phyloP scores from a whole-genome alignment of 768 basidiomycete genomes.

The Suillus spraguei region DNA sequence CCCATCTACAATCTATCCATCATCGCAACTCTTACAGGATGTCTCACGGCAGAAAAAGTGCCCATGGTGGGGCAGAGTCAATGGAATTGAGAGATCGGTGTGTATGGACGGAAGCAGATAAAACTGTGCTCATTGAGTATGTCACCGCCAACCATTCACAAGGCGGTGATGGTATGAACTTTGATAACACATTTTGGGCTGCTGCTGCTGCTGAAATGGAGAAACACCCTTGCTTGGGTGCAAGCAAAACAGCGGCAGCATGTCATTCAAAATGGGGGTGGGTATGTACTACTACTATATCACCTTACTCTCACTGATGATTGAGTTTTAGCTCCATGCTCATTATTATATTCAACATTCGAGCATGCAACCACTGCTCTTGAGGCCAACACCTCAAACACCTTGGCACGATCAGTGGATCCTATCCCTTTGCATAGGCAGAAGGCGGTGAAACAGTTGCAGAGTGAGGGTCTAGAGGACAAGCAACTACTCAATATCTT shows the following conservation, averaged over 20 bases:
- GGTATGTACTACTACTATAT: background rate
- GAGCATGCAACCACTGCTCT: too few species aligned
- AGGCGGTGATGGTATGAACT: background rate
- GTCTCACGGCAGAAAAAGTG: background rate
- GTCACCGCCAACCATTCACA: background rate
- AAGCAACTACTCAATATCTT: too few species aligned
- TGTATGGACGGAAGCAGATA: background rate
- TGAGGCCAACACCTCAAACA: too few species aligned
- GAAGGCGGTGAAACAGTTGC: too few species aligned
- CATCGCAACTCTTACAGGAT: background rate
- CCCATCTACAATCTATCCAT: background rate
- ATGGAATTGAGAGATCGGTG: background rate
- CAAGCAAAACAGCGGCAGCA: background rate
- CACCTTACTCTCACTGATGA: background rate
- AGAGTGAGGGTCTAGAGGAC: too few species aligned
- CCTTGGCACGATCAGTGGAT: too few species aligned
- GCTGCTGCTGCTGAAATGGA: background rate
- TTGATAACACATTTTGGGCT: background rate
- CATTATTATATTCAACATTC: too few species aligned
- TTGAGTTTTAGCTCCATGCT: background rate
- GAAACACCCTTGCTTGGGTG: background rate
- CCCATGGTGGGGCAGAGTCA: background rate
- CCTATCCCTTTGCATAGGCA: too few species aligned
- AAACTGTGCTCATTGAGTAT: background rate
- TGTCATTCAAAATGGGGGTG: background rate